Percentiles rank a stretch among this genome's conserved stretches.
Evolutionary conservation across 192 early-diverging fungal species (phyloP).

Genomic region (Backusella macrospora): DNA sequence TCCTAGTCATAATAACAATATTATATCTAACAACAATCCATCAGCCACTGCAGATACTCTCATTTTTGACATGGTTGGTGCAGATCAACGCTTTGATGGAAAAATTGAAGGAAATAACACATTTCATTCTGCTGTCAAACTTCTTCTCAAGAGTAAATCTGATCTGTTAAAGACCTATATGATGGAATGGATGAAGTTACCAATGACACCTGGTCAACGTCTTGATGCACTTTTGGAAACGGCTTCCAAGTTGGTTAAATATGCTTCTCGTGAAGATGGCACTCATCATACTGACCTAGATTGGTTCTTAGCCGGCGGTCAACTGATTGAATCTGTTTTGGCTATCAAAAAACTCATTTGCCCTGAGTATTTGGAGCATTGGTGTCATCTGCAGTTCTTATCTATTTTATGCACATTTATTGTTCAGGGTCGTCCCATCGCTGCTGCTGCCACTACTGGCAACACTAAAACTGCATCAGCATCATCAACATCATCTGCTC

Average conservation of each 20-base stretch:
- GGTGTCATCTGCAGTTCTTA: conserved; percentile 18
- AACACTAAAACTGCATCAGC: neutral
- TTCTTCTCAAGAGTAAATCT: conserved; percentile 25
- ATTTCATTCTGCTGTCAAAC: conserved; percentile 21
- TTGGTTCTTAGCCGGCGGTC: conserved; percentile 25
- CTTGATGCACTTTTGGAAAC: neutral
- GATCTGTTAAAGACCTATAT: conserved; percentile 26
- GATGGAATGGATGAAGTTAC: neutral
- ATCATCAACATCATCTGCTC: neutral
- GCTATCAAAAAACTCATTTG: conserved; percentile 19
- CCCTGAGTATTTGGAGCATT: neutral
- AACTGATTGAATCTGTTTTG: conserved; percentile 23
- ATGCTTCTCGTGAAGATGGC: neutral
- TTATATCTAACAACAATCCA: neutral
- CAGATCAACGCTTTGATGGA: conserved; percentile 28
- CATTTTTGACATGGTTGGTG: conserved; percentile 15
- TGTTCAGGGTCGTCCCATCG: conserved; percentile 25
- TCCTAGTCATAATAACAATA: neutral
- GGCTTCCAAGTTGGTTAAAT: neutral
- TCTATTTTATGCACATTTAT: conserved; percentile 22
- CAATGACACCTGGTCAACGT: neutral
- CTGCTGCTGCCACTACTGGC: neutral
- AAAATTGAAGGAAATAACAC: conserved; percentile 29
- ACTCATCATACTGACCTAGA: conserved; percentile 14
- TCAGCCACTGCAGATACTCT: neutral